phyloP scores from a whole-genome alignment of 768 basidiomycete species.

The Vararia minispora region DNA sequence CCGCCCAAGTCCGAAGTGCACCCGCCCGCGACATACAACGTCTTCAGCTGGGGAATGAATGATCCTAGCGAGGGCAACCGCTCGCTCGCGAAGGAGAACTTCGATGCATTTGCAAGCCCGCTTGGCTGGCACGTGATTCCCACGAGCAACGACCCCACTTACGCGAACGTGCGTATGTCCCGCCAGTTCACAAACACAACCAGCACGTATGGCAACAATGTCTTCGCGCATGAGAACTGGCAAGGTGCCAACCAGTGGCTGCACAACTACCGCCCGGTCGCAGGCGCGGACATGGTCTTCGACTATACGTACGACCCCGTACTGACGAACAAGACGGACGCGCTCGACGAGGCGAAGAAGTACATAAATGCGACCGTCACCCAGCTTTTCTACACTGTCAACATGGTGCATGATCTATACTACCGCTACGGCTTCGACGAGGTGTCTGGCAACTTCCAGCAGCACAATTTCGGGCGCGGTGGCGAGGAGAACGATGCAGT shows the following conservation, averaged over 20 bases:
- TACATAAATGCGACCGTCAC: slow-evolving; percentile 83
- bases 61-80: slow-evolving; percentile 70
- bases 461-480: slow-evolving; percentile 89
- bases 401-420: slow-evolving; percentile 73
- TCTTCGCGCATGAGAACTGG: slow-evolving; percentile 93
- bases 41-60: slow-evolving; percentile 77
- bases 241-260: slow-evolving; percentile 56
- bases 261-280: slow-evolving; percentile 73
- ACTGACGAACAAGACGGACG: slow-evolving; percentile 40
- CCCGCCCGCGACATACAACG: slow-evolving; percentile 40
- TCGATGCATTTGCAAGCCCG: slow-evolving; percentile 73
- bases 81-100: slow-evolving; percentile 47
- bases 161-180: slow-evolving; percentile 13
- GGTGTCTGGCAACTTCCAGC: slow-evolving; percentile 91
- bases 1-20: slow-evolving; percentile 21
- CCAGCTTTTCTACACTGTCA: slow-evolving; percentile 82
- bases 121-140: slow-evolving; percentile 90
- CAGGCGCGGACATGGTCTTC: slow-evolving; percentile 43
- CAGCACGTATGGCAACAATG: slow-evolving; percentile 84
- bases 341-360: slow-evolving; percentile 58
- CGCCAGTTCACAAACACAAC: slow-evolving; percentile 42
- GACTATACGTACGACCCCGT: slow-evolving; percentile 69
- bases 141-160: slow-evolving; percentile 50
- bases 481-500: slow-evolving; percentile 84
- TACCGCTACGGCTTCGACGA: slow-evolving; percentile 93